Percentiles rank a stretch among this genome's conserved stretches.
Conservation (phyloP, 257 asterid species). For the Ophiorrhiza pumila region DNA sequence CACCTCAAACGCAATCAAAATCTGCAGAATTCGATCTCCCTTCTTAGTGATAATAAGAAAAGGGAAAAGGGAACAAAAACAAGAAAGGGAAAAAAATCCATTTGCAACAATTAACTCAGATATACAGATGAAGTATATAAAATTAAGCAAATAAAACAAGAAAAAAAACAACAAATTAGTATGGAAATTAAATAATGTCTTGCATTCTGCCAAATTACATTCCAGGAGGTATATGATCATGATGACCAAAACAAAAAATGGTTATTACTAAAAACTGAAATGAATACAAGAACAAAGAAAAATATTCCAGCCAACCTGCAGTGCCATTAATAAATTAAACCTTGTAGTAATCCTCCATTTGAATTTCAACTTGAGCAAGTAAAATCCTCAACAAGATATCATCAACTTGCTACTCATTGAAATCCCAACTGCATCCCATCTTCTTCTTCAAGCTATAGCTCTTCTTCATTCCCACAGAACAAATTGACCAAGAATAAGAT, state of each 20-base stretch:
- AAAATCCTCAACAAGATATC: not conserved
- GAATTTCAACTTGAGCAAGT: not conserved
- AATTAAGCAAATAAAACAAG: slow-evolving; percentile 15
- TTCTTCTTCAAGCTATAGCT: not conserved
- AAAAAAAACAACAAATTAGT: slow-evolving; percentile 14
- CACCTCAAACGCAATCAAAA: not conserved
- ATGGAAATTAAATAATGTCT: not conserved
- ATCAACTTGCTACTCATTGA: not conserved
- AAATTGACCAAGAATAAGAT: slow-evolving; percentile 10
- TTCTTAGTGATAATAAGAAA: not conserved
- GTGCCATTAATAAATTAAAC: not conserved
- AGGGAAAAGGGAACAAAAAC: not conserved
- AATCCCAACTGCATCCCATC: not conserved
- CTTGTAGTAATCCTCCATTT: not conserved
- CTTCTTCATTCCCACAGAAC: not conserved
- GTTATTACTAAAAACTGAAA: slow-evolving; percentile 1
- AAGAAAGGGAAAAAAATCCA: not conserved
- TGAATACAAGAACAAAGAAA: slow-evolving; percentile 8
- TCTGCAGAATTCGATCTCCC: not conserved
- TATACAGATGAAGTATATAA: slow-evolving; percentile 1
- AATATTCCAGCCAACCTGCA: slow-evolving; percentile 4
- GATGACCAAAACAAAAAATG: no score
- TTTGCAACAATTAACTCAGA: not conserved
- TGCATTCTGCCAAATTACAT: slow-evolving; percentile 19
- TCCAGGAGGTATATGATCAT: slow-evolving; percentile 18